phyloP scores from a whole-genome alignment of 768 basidiomycete genomes.

The Collybiopsis luxurians region DNA sequence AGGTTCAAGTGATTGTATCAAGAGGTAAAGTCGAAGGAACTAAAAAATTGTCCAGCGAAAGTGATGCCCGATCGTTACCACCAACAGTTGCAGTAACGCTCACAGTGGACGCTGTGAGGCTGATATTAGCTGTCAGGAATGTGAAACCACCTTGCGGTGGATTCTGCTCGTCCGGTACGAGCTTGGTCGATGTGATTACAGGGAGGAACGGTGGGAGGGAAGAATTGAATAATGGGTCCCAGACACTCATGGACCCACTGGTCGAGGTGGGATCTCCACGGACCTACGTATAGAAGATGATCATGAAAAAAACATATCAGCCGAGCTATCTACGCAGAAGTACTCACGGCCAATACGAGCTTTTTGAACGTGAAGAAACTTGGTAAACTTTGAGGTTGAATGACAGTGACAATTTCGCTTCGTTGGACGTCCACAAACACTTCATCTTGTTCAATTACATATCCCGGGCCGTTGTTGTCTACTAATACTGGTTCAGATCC shows the following conservation, averaged over 20 bases:
- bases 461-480: constrained; percentile 42
- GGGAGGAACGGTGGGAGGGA: neutral
- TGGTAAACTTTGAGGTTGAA: neutral
- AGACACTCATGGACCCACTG: neutral
- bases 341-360: constrained; percentile 4
- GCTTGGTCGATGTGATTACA: neutral
- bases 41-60: neutral
- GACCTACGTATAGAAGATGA: neutral
- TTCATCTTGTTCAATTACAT: constrained; percentile 39
- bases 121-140: neutral
- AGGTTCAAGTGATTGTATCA: no score
- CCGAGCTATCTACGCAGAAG: neutral
- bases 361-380: neutral
- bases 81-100: neutral
- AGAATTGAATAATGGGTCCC: neutral
- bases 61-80: neutral
- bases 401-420: neutral
- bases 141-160: neutral
- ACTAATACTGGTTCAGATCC: constrained; percentile 33
- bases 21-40: no score
- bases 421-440: constrained; percentile 29
- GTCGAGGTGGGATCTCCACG: neutral
- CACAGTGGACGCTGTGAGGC: neutral
- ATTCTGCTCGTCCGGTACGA: neutral
- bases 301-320: neutral